Evolutionary conservation across 2,329 filamentous ascomycete genomes (phyloP), one percentile per base, ranked within the genome.

Genomic region (Ascochyta koolunga): DNA sequence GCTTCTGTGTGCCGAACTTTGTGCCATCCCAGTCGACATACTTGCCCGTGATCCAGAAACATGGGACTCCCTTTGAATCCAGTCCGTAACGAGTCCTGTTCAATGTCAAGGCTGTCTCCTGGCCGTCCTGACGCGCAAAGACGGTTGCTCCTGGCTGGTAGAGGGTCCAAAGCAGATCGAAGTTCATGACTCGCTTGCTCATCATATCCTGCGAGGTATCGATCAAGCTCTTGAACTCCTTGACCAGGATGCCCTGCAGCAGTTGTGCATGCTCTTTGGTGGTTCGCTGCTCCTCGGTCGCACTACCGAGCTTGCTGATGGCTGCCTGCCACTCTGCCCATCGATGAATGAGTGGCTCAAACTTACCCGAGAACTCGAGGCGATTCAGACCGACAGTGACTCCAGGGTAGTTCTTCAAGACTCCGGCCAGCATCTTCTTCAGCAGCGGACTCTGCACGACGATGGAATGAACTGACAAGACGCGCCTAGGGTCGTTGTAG

Each of bases 321-420:
- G 51, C 51, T 32, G 39, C 45, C 6, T 61, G 47, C 31, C 78
- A 60, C 35, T 71, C 63, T 2, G 61, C 72, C 86, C 86, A 89
- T 18, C 86, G 81, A 70, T 90, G 86, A 29, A 89, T 82, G 49
- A 90, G 84, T 0, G 83, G 83, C 60, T 83, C 76, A 56, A 89
- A 89, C 0, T 84, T 85, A 0, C 80, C 81, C 7, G 74, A 69
- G 56, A 90, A 88, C 50, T 83, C 82, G 1, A 89, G 76, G 1
- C 84, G 79, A n/a, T 84, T 79, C 22, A 89, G 75, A 10, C 78
- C 79, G 29, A 83, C 81, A 2, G 83, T 83, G 25, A 89, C 77
- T 1, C 86, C 85, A 0, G 83, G 82, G 54, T 88, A 89, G 8
- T 78, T 82, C 1, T 78, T 72, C 19, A 89, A 76, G 7, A 88